Percentiles rank a stretch among this genome's conserved stretches.
Conservation (phyloP, 257 asterid genomes). For the Nicotiana tabacum region DNA sequence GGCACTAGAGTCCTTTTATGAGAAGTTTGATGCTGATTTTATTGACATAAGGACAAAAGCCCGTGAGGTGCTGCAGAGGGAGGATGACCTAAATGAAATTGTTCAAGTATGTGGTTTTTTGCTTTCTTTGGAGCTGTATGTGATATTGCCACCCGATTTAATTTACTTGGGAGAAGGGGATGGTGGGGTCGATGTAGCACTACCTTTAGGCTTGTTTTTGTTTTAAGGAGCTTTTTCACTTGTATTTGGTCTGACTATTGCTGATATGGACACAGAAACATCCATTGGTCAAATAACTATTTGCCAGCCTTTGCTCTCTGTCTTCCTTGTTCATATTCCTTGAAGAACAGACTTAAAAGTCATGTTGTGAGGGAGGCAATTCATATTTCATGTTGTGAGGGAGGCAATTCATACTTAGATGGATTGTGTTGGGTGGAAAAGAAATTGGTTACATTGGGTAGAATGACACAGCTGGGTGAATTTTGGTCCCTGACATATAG, state of each 20-base stretch:
- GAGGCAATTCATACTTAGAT: background rate
- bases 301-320: background rate
- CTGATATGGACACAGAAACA: background rate
- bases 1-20: conserved; percentile 97
- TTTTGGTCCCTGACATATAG: background rate
- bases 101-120: conserved; percentile 34
- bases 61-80: conserved; percentile 99
- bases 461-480: background rate
- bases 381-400: background rate
- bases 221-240: background rate
- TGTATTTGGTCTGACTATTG: background rate
- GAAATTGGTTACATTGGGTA: background rate
- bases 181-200: background rate
- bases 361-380: background rate
- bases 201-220: background rate
- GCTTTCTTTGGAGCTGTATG: background rate
- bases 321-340: background rate
- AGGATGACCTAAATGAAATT: conserved; percentile 80
- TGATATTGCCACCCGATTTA: background rate
- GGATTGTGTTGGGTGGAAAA: background rate
- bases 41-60: conserved; percentile 96
- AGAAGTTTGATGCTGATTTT: conserved; percentile 93
- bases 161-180: background rate
- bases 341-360: background rate
- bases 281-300: background rate